Percentiles rank a stretch among this genome's conserved stretches.
Conservation (phyloP, 2,329 filamentous ascomycete genomes). For the Ophiostoma novo-ulmi region DNA sequence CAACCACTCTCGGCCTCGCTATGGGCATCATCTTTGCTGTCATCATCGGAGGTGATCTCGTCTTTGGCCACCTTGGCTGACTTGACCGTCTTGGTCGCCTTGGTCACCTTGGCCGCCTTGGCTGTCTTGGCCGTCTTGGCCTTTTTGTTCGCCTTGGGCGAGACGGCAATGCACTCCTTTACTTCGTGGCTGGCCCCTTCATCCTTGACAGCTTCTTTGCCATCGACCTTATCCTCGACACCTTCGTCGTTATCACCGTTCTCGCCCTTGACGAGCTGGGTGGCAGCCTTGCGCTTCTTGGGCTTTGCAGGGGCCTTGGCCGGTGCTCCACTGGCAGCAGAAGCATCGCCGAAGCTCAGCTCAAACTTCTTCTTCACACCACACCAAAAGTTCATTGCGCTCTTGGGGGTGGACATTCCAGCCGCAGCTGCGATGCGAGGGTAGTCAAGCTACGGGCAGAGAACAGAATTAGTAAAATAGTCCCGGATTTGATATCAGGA, state of each 20-base stretch:
- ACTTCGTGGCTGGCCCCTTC: not conserved
- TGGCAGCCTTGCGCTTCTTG: slow-evolving; percentile 6
- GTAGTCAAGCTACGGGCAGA: slow-evolving; percentile 19
- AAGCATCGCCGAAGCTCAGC: not conserved
- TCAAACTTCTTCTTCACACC: slow-evolving; percentile 21
- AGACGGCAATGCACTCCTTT: not conserved
- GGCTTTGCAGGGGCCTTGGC: not conserved
- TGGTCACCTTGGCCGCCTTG: not conserved
- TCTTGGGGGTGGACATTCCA: slow-evolving; percentile 12
- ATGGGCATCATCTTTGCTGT: not conserved
- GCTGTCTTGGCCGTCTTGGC: not conserved
- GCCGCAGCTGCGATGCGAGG: slow-evolving; percentile 9
- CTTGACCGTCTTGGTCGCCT: not conserved
- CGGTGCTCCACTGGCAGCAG: not conserved
- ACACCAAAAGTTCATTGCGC: slow-evolving; percentile 20
- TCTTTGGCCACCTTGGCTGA: not conserved
- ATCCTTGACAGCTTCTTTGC: not conserved
- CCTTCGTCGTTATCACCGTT: not conserved
- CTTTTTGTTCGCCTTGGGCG: slow-evolving; percentile 1
- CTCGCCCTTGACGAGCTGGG: not conserved
- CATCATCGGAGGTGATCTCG: not conserved
- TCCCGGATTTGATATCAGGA: not conserved
- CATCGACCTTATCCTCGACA: not conserved
- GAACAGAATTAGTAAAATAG: not conserved
- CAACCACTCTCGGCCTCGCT: not conserved